These are phyloP conservation scores for Ogataea thermomethanolica DNA, from an alignment of 805 yeast genomes.

Conservation along the genomic window DNA sequence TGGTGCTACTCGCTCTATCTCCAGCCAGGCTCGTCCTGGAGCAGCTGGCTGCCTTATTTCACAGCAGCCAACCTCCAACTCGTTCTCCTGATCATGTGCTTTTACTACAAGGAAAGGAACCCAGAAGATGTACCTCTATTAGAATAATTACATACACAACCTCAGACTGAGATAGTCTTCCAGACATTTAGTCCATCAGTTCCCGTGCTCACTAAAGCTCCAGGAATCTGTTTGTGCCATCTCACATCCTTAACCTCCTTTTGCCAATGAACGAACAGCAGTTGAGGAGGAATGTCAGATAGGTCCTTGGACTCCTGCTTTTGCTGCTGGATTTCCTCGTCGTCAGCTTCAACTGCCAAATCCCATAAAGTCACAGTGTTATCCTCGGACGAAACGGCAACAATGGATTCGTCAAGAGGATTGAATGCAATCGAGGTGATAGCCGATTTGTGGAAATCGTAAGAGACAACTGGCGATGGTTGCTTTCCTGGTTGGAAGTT, in stretches of 20 bases:
- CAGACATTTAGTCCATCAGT: constrained; percentile 91
- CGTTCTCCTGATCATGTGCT: constrained; percentile 55
- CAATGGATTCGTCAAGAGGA: constrained; percentile 91
- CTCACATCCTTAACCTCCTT: constrained; percentile 95
- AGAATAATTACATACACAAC: constrained; percentile 1
- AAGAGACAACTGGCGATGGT: constrained; percentile 86
- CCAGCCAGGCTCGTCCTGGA: constrained; percentile 79
- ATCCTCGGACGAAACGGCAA: constrained; percentile 95
- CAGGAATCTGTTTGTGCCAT: constrained; percentile 98
- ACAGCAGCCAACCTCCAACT: constrained; percentile 71
- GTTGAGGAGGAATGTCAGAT: constrained; percentile 90
- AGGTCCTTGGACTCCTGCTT: constrained; percentile 72
- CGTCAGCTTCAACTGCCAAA: constrained; percentile 97
- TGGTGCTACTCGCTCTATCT: constrained; percentile 71
- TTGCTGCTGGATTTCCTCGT: constrained; percentile 90
- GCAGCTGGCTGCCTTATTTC: constrained; percentile 79
- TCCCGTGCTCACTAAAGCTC: constrained; percentile 91
- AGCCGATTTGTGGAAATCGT: constrained; percentile 91
- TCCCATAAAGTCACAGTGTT: constrained; percentile 98
- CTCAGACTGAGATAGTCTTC: constrained; percentile 91
- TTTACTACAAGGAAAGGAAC: constrained; percentile 37
- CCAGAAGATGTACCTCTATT: constrained; percentile 6
- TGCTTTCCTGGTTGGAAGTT: constrained; percentile 59
- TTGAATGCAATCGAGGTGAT: constrained; percentile 92
- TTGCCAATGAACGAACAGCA: constrained; percentile 97